Conservation (phyloP, 441 rosid species). For the Adansonia grandidieri region DNA sequence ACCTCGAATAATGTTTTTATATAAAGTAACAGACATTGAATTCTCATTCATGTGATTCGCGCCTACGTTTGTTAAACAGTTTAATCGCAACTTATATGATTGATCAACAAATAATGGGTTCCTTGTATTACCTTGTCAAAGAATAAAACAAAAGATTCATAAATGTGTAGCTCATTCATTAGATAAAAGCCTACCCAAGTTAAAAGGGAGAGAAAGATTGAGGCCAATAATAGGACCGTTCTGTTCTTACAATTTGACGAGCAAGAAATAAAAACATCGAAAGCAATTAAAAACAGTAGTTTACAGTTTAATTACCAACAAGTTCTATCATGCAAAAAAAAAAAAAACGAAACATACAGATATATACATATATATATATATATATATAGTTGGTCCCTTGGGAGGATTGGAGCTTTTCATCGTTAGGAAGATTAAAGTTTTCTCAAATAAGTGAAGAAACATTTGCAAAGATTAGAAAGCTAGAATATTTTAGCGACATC, state of each 20-base stretch:
- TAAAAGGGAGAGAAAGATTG: not conserved
- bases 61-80: no score
- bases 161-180: not conserved
- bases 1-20: no score
- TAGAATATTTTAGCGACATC: conserved; percentile 1
- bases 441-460: no score
- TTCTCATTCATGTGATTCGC: no score
- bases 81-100: no score
- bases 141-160: not conserved
- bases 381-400: not conserved
- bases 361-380: no score
- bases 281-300: not conserved
- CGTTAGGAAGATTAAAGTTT: not conserved
- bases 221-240: not conserved
- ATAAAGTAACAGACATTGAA: no score
- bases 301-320: not conserved
- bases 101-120: not conserved
- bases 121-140: not conserved
- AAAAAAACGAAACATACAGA: not conserved
- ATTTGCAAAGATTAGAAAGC: not conserved
- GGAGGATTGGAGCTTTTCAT: not conserved
- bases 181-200: not conserved
- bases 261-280: not conserved
- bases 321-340: not conserved
- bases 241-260: not conserved